Evolutionary conservation across 495 filamentous ascomycete genomes (phyloP).

Genomic region (Aspergillus heteromorphus): DNA sequence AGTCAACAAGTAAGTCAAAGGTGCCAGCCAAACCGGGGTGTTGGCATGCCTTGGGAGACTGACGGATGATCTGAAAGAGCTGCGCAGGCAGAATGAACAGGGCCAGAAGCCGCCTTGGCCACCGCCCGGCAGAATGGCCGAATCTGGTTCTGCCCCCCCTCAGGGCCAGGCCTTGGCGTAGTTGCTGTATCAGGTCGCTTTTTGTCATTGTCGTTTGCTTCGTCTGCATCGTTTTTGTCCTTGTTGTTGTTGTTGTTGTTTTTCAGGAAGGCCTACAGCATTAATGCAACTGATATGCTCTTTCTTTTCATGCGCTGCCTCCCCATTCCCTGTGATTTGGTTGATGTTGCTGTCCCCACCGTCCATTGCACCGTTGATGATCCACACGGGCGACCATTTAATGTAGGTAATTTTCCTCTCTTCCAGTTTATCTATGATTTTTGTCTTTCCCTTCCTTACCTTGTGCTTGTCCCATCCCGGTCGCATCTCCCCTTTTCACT

Average conservation of each 20-base stretch:
- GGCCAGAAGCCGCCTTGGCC: not conserved
- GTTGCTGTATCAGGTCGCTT: not conserved
- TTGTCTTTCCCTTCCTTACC: not conserved
- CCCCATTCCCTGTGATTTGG: not conserved
- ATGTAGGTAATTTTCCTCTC: not conserved
- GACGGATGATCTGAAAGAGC: slow-evolving; percentile 2
- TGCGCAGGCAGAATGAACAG: slow-evolving; percentile 10
- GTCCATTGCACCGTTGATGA: not conserved
- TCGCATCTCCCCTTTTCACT: not conserved
- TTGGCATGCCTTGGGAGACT: slow-evolving; percentile 8
- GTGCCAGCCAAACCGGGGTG: slow-evolving; percentile 10
- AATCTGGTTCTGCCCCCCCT: not conserved
- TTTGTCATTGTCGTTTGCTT: not conserved
- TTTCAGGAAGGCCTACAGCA: not conserved
- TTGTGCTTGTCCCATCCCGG: not conserved
- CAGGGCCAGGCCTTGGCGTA: not conserved
- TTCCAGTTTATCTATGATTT: not conserved
- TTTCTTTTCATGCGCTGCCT: no score
- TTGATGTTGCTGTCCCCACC: not conserved
- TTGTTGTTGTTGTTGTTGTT: not conserved
- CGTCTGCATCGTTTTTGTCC: not conserved
- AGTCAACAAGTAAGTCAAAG: not conserved
- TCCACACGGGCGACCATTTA: not conserved
- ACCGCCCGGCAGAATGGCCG: slow-evolving; percentile 28
- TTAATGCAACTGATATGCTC: not conserved